Evolutionary conservation across 2,329 filamentous ascomycete genomes (phyloP).

Genomic region (Meredithiella fracta): DNA sequence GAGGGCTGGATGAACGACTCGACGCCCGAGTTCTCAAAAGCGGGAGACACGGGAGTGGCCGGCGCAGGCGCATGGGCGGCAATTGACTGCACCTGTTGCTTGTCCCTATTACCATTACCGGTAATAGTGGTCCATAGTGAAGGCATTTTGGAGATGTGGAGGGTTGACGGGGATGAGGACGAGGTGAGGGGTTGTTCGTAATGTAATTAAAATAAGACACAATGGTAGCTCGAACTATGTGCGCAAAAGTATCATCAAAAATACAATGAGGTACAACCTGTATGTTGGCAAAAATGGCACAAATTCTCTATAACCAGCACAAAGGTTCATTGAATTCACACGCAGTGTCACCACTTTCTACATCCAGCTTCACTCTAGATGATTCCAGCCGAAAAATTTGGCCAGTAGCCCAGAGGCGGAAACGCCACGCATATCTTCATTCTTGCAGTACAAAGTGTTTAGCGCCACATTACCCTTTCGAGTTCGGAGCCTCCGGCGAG

Average conservation of each 20-base stretch:
- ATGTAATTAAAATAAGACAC: neutral
- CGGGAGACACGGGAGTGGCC: constrained; percentile 25
- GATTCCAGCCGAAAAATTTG: constrained; percentile 12
- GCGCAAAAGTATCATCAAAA: neutral
- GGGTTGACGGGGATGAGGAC: neutral
- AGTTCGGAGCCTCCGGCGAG: neutral
- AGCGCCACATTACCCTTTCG: constrained; percentile 1
- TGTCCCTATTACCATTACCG: constrained; percentile 38
- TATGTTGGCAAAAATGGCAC: neutral
- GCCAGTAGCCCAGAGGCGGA: neutral
- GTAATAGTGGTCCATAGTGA: constrained; percentile 46
- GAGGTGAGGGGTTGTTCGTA: neutral
- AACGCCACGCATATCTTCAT: constrained; percentile 8
- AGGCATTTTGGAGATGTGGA: constrained; percentile 27
- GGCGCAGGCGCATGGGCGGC: constrained; percentile 11
- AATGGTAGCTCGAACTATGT: neutral
- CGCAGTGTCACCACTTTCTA: constrained; percentile 1
- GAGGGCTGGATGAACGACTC: constrained; percentile 69
- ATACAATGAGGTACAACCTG: neutral
- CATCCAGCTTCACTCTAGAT: neutral
- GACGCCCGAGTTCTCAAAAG: constrained; percentile 52
- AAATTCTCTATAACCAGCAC: neutral
- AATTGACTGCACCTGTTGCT: constrained; percentile 26
- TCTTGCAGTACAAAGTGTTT: neutral
- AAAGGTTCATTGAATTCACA: neutral